phyloP scores from a whole-genome alignment of 139 green algal genomes.

The Closterium sp. region DNA sequence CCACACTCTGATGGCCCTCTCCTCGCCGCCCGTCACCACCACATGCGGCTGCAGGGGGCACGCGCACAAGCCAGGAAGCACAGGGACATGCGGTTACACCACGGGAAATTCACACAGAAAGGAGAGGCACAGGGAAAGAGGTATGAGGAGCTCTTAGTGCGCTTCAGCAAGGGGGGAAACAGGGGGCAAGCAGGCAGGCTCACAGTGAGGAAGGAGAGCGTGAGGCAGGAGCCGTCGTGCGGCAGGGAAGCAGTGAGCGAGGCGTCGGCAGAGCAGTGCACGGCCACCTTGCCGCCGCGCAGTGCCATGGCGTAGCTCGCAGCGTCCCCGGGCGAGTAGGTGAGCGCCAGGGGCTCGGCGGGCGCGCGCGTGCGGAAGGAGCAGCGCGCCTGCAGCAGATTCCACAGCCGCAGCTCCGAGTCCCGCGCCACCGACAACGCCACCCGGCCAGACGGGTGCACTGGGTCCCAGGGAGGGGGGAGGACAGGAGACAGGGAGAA shows the following conservation, averaged over 20 bases:
- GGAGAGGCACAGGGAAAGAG: not conserved
- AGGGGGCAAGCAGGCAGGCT: not conserved
- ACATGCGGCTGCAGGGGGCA: not conserved
- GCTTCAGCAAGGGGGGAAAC: not conserved
- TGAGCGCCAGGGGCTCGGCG: not conserved
- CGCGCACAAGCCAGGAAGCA: not conserved
- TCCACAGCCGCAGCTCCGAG: slow-evolving; percentile 76
- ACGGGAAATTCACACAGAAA: not conserved
- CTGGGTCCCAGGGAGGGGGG: not conserved
- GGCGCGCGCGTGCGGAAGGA: slow-evolving; percentile 28
- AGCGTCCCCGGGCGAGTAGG: not conserved
- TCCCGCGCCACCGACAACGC: slow-evolving; percentile 74
- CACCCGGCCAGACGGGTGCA: slow-evolving; percentile 70
- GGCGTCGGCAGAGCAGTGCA: not conserved
- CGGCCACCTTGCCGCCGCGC: not conserved
- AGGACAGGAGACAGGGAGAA: not conserved
- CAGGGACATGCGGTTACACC: not conserved
- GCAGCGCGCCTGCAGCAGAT: slow-evolving; percentile 68
- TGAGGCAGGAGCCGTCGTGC: not conserved
- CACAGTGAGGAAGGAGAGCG: slow-evolving; percentile 1
- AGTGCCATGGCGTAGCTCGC: not conserved
- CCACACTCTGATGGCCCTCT: not conserved
- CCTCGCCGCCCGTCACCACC: slow-evolving; percentile 20
- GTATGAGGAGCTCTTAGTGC: not conserved
- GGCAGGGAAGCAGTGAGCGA: not conserved